These are phyloP conservation scores for Jatropha podagrica DNA, from an alignment of 441 rosid genomes.

Conservation along the genomic window DNA sequence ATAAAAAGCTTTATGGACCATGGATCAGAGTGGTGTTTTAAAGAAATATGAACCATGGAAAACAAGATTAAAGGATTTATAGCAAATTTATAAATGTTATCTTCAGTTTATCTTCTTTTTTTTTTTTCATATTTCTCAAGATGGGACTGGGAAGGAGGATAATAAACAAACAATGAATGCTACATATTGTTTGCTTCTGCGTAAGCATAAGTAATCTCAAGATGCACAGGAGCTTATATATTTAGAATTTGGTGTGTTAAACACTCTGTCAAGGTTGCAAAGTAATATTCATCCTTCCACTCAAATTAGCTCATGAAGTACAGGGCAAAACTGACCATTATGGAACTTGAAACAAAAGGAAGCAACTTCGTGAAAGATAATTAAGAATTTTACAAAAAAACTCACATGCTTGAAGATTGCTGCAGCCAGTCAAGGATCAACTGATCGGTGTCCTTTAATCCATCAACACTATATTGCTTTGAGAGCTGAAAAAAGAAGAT, in stretches of 20 bases:
- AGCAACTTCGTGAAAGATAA: constrained; percentile 2
- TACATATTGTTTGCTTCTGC: neutral
- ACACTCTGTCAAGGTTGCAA: neutral
- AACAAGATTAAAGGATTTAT: neutral
- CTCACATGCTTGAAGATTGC: constrained; percentile 75
- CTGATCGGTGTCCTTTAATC: constrained; percentile 72
- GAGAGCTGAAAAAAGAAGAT: constrained; percentile 34
- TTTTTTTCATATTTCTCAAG: neutral
- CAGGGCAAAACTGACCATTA: neutral
- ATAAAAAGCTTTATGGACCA: neutral
- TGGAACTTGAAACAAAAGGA: neutral
- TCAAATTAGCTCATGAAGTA: neutral
- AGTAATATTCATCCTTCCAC: neutral
- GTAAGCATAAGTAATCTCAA: neutral
- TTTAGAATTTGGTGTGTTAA: neutral
- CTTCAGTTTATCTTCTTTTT: neutral
- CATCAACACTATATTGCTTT: constrained; percentile 49
- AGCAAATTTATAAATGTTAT: neutral
- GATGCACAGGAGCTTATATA: neutral
- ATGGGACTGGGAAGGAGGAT: neutral
- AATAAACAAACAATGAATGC: neutral
- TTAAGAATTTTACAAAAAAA: constrained; percentile 13
- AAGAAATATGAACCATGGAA: neutral
- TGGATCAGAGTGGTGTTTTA: neutral
- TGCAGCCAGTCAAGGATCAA: constrained; percentile 73